phyloP scores from a whole-genome alignment of 176 grass and related monocot genomes.

The Avena atlantica region DNA sequence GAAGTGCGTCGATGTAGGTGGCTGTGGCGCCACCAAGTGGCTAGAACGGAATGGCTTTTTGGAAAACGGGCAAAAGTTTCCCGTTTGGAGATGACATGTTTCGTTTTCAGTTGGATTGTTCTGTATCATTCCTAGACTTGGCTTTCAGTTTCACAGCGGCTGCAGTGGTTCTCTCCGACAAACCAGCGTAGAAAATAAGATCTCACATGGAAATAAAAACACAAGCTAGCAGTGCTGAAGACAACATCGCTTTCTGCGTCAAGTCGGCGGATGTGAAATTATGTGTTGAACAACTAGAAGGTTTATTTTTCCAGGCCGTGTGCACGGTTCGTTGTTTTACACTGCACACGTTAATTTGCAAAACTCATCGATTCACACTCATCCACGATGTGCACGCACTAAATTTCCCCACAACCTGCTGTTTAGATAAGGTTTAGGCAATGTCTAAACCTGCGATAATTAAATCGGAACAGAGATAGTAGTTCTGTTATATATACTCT shows the following conservation, averaged over 20 bases:
- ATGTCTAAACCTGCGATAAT: too few relatives aligned
- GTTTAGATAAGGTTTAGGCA: too few relatives aligned
- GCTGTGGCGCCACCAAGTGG: constrained; percentile 3
- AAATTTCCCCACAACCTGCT: background rate
- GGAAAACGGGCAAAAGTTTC: constrained; percentile 26
- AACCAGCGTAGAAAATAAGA: background rate
- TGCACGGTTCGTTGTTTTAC: background rate
- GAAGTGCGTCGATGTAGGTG: background rate
- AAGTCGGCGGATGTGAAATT: background rate
- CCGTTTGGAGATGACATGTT: background rate
- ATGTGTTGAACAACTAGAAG: background rate
- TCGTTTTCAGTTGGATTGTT: constrained; percentile 17
- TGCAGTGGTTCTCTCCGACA: background rate
- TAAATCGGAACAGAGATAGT: too few relatives aligned
- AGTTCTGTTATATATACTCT: background rate
- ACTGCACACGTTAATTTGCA: background rate
- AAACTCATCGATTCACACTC: background rate
- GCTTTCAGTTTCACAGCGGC: background rate
- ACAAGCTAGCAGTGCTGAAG: background rate
- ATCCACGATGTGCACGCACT: background rate
- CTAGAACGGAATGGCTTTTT: constrained; percentile 3
- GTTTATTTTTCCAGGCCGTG: background rate
- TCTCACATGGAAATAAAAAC: background rate
- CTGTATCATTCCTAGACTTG: background rate
- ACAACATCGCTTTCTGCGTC: background rate